These are phyloP conservation scores for Trichomonas tenax DNA, from an alignment of 208 protist species.

Conservation along the genomic window DNA sequence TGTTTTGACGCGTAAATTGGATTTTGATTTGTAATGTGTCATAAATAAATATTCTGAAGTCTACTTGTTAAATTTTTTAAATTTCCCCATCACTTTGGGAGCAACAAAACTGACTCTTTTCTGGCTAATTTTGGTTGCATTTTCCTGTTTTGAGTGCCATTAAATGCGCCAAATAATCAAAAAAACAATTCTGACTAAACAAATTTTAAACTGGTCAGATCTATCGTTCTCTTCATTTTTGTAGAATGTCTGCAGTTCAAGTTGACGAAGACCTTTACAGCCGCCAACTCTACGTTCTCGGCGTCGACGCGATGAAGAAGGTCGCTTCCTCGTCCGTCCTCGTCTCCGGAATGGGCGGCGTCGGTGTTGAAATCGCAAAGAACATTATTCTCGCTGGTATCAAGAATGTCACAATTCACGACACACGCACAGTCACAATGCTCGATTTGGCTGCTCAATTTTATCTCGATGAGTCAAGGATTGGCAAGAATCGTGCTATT, in stretches of 20 bases:
- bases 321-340: conserved; percentile 42
- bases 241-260: not conserved
- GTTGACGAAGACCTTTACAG: conserved; percentile 56
- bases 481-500: conserved; percentile 56
- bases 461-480: conserved; percentile 56
- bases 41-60: no score
- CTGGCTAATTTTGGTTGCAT: no score
- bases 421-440: conserved; percentile 43
- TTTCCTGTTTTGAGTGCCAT: no score
- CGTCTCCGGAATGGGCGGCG: conserved; percentile 48
- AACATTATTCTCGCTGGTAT: conserved; percentile 67
- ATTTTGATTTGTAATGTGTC: no score
- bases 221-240: not conserved
- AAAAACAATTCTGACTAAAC: no score
- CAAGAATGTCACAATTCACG: conserved; percentile 59
- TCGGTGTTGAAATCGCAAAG: conserved; percentile 75
- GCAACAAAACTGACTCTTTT: no score
- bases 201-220: not conserved
- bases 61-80: no score
- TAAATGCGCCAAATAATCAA: no score
- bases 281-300: conserved; percentile 59
- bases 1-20: no score
- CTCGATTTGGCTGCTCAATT: conserved; percentile 58
- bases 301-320: conserved; percentile 59
- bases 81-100: no score